phyloP scores from a whole-genome alignment of 805 yeast genomes.

The Sugiyamaella marilandica region DNA sequence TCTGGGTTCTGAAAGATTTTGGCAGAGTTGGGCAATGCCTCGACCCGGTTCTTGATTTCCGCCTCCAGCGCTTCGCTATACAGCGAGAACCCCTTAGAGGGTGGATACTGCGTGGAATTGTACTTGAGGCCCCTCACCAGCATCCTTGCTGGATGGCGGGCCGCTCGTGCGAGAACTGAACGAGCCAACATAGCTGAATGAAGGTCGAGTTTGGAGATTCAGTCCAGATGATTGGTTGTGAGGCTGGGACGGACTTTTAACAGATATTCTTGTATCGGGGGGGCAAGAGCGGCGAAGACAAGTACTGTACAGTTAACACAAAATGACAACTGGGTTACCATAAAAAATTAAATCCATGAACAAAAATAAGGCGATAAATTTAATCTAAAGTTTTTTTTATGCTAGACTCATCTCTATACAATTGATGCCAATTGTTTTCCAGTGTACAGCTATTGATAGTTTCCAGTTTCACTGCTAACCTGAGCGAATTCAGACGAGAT shows the following conservation, averaged over 20 bases:
- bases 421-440: no score
- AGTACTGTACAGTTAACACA: no score
- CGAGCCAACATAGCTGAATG: slow-evolving; percentile 1
- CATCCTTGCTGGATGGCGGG: neutral
- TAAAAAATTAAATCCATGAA: no score
- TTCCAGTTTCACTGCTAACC: no score
- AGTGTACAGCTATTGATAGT: no score
- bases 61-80: slow-evolving; percentile 25
- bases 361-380: no score
- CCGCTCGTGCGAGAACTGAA: slow-evolving; percentile 5
- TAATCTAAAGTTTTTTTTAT: no score
- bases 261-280: neutral
- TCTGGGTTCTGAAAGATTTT: slow-evolving; percentile 69
- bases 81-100: slow-evolving; percentile 21
- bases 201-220: neutral
- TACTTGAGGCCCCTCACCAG: slow-evolving; percentile 14
- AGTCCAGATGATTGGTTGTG: slow-evolving; percentile 3
- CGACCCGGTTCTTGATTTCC: slow-evolving; percentile 58
- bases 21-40: slow-evolving; percentile 58
- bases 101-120: slow-evolving; percentile 19
- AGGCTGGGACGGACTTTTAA: neutral
- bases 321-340: no score
- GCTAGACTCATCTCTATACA: no score
- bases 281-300: no score
- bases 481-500: no score